Conservation (phyloP, 306 rosid genomes). For the Ormosia emarginata region DNA sequence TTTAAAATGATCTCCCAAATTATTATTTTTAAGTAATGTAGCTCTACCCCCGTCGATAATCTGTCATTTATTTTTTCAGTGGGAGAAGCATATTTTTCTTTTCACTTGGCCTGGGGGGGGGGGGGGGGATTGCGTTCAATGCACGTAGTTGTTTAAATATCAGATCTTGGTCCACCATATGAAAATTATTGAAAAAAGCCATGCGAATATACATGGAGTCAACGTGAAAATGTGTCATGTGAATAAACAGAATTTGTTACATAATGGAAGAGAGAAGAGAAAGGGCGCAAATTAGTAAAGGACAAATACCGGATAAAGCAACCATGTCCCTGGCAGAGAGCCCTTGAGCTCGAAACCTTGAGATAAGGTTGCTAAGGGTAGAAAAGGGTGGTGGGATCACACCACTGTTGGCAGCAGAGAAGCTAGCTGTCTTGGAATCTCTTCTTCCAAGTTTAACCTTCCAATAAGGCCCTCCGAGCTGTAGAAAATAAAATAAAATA, state of each 20-base stretch:
- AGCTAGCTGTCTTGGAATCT: conserved; percentile 67
- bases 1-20: too few relatives aligned
- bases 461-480: conserved; percentile 95
- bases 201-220: not conserved
- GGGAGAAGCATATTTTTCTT: conserved; percentile 5
- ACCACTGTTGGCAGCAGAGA: conserved; percentile 43
- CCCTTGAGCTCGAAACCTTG: conserved; percentile 44
- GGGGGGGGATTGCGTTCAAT: not conserved
- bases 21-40: too few relatives aligned
- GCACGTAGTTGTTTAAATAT: conserved; percentile 28
- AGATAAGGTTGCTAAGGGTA: conserved; percentile 42
- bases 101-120: not conserved
- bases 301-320: conserved; percentile 71
- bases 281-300: not conserved
- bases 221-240: not conserved
- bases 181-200: not conserved
- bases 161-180: not conserved
- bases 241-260: not conserved
- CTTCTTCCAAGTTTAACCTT: conserved; percentile 85
- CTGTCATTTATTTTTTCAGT: not conserved
- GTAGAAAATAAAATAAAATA: not conserved
- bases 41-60: too few relatives aligned
- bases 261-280: not conserved
- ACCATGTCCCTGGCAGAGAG: conserved; percentile 74
- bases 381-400: conserved; percentile 52